Base-by-base conservation (phyloP, 345 rosid genomes). In the Sisymbrium irio region DNA sequence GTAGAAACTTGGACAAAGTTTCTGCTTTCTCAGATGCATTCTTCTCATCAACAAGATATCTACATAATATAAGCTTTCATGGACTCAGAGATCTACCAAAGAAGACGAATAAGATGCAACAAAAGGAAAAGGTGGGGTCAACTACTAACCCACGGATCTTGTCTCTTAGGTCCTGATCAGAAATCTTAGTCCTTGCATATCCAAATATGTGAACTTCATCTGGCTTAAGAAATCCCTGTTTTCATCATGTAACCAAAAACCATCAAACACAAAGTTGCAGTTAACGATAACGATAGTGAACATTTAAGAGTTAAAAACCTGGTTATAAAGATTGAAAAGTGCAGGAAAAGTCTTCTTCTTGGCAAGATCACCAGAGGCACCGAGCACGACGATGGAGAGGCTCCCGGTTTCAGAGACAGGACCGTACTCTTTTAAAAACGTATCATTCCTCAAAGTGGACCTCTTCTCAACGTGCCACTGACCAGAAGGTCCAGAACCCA, bases 291-390 rank as follows among this genome's bases (percentile, higher is more conserved):
- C 12, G n/a, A 50, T 11, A 28, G 37, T 28, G 19, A 27, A 7
- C 0, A 25, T 3, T 8, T 7, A 15, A 2, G 20, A 45, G 50
- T 17, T 17, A 20, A 51, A 51, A 22, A 51, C 99, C 96, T 87
- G 92, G 22, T 90, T 87, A 59, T 88, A 95, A 59, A 95, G 85
- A 15, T 97, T 96, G 49, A 95, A 95, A 74, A 95, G 99, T 1
- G 99, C 99, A 69, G 99, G 99, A 75, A 96, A 96, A 71, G 94
- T 96, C 89, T 92, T 96, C 81, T 96, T 96, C 88, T 96, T 96
- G 22, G 99, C 99, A 72, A 96, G 99, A 84, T 96, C 99, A 76
- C 97, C 99, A 40, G 98, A 92, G 49, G 99, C 98, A 77, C 98
- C 99, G 59, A 96, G 96, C 1, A 96, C 91, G 11, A 93, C 78